phyloP scores from a whole-genome alignment of 1,284 basidiomycete genomes.

The Cystobasidiaceae sp. region DNA sequence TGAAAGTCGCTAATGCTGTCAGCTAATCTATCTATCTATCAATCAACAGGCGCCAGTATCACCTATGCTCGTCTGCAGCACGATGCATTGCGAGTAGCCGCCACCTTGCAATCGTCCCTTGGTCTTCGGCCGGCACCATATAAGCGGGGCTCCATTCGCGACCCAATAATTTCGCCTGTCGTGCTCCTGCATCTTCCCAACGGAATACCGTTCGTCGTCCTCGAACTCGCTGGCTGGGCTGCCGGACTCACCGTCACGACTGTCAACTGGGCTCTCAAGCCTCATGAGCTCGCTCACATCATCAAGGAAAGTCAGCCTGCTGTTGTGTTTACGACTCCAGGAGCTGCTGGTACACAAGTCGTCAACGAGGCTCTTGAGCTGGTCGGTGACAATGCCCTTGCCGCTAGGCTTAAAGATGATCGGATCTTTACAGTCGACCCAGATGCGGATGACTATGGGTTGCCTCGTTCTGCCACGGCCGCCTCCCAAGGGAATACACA shows the following conservation, averaged over 20 bases:
- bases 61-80: background rate
- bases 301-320: constrained; percentile 44
- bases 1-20: background rate
- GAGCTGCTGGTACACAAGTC: constrained; percentile 38
- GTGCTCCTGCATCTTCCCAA: constrained; percentile 48
- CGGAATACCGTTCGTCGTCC: constrained; percentile 43
- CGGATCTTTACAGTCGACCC: constrained; percentile 40
- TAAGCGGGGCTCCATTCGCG: background rate
- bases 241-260: constrained; percentile 33
- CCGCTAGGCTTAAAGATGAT: background rate
- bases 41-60: background rate
- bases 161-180: background rate
- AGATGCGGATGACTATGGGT: constrained; percentile 39
- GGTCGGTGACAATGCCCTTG: constrained; percentile 32
- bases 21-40: background rate
- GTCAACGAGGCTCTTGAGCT: constrained; percentile 38
- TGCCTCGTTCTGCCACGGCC: background rate
- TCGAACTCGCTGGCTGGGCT: constrained; percentile 44
- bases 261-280: constrained; percentile 44
- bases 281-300: constrained; percentile 47
- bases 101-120: background rate
- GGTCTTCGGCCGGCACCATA: background rate
- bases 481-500: background rate
- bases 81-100: background rate
- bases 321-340: constrained; percentile 44